Conservation (phyloP, 495 filamentous ascomycete genomes). For the Daldinia caldariorum region DNA sequence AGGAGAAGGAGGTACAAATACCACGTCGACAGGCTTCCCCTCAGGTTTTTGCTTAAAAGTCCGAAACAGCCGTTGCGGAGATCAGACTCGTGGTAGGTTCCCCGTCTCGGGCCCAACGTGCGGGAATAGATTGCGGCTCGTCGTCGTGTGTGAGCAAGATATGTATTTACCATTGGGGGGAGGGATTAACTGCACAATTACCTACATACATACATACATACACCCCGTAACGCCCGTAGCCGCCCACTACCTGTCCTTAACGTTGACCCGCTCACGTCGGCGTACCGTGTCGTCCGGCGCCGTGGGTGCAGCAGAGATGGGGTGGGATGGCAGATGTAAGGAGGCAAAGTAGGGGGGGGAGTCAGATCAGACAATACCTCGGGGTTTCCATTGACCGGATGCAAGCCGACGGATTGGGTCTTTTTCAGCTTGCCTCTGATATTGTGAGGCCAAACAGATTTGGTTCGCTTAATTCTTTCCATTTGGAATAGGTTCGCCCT, state of each 20-base stretch:
- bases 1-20: conserved; percentile 28
- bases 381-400: conserved; percentile 39
- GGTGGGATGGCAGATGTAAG: conserved; percentile 24
- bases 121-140: conserved; percentile 43
- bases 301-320: conserved; percentile 15
- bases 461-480: neutral
- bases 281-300: conserved; percentile 17
- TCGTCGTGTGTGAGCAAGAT: conserved; percentile 6
- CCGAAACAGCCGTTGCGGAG: conserved; percentile 37
- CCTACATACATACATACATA: neutral
- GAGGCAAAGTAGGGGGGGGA: conserved; percentile 18
- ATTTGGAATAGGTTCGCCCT: neutral
- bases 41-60: conserved; percentile 25
- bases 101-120: conserved; percentile 25
- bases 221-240: conserved; percentile 20
- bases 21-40: conserved; percentile 44
- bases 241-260: conserved; percentile 4
- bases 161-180: conserved; percentile 11
- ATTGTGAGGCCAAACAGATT: conserved; percentile 19
- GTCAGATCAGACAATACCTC: conserved; percentile 17
- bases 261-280: neutral
- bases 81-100: conserved; percentile 19
- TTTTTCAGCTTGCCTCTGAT: conserved; percentile 6
- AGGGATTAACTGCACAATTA: conserved; percentile 22
- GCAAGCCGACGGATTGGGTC: conserved; percentile 38